These are phyloP conservation scores for Tetrapisispora taiwanensis DNA, from an alignment of 805 yeast genomes.

Conservation along the genomic window DNA sequence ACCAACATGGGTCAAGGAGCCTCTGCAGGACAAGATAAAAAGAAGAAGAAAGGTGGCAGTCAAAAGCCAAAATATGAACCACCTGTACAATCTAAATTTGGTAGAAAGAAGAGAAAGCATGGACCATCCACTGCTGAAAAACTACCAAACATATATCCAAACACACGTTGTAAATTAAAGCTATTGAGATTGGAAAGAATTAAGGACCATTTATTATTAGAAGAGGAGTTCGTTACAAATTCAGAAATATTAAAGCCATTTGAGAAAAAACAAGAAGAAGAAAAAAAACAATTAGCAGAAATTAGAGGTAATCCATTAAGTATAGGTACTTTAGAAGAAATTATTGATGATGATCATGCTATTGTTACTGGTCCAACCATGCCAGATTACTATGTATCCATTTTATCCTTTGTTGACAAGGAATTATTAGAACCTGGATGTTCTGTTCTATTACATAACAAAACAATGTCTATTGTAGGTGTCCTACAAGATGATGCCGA, in stretches of 20 bases:
- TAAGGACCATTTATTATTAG: slow-evolving; percentile 88
- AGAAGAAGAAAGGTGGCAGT: slow-evolving; percentile 55
- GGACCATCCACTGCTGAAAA: slow-evolving; percentile 79
- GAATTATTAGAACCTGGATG: slow-evolving; percentile 95
- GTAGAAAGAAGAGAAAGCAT: slow-evolving; percentile 81
- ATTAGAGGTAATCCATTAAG: slow-evolving; percentile 94
- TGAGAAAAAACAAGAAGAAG: slow-evolving; percentile 94
- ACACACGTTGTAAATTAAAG: slow-evolving; percentile 87
- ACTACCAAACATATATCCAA: slow-evolving; percentile 82
- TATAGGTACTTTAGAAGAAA: slow-evolving; percentile 92
- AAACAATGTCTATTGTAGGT: slow-evolving; percentile 93
- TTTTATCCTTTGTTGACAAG: slow-evolving; percentile 92
- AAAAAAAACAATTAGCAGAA: slow-evolving; percentile 88
- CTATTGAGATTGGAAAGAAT: slow-evolving; percentile 88
- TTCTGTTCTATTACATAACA: slow-evolving; percentile 88
- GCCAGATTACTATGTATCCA: slow-evolving; percentile 94
- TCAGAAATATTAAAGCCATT: slow-evolving; percentile 93
- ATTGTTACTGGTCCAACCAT: slow-evolving; percentile 94
- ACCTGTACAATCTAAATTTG: slow-evolving; percentile 90
- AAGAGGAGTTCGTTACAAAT: slow-evolving; percentile 91
- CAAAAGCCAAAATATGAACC: slow-evolving; percentile 97
- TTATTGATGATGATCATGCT: slow-evolving; percentile 97
- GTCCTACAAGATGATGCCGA: slow-evolving; percentile 97
- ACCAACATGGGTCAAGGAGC: slow-evolving; percentile 30
- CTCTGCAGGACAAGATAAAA: slow-evolving; percentile 26